Percentiles rank a stretch among this genome's conserved stretches.
Conservation (phyloP, 805 yeast genomes). For the Teunomyces tritomae region DNA sequence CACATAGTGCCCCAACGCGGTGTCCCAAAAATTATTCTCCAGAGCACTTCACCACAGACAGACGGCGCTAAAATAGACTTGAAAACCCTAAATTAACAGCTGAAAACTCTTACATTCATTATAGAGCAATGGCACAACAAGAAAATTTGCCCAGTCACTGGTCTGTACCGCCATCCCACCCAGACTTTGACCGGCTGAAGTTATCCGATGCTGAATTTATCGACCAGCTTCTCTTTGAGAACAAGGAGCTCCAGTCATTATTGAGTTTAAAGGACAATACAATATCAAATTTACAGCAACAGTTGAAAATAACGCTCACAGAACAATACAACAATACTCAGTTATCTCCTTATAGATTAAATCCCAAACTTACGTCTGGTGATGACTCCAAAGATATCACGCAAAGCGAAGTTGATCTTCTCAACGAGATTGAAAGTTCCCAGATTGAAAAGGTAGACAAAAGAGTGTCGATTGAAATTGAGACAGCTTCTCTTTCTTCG, state of each 20-base stretch:
- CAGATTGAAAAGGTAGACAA: not conserved
- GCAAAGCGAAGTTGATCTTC: slow-evolving; percentile 1
- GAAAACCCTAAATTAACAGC: not conserved
- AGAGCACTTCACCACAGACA: not conserved
- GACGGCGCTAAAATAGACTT: not conserved
- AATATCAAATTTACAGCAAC: slow-evolving; percentile 6
- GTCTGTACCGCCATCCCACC: slow-evolving; percentile 30
- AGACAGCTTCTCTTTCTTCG: not conserved
- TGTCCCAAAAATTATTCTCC: not conserved
- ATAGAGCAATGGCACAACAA: not conserved
- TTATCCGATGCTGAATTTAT: slow-evolving; percentile 30
- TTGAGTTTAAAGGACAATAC: slow-evolving; percentile 6
- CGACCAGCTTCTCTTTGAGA: slow-evolving; percentile 35
- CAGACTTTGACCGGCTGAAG: slow-evolving; percentile 30
- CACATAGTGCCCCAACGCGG: slow-evolving; percentile 1
- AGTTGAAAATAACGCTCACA: slow-evolving; percentile 1
- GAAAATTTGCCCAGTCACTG: slow-evolving; percentile 3
- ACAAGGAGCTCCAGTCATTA: slow-evolving; percentile 28
- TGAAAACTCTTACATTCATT: not conserved
- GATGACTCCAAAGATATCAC: slow-evolving; percentile 1
- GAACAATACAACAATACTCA: not conserved
- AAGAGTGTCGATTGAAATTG: not conserved
- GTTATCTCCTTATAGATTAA: not conserved
- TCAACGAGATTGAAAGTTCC: not conserved
- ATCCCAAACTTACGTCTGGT: not conserved